Percentiles rank a stretch among this genome's conserved stretches.
Conservation (phyloP, 2,329 filamentous ascomycete species). For the Phaeosphaeriaceae sp. region DNA sequence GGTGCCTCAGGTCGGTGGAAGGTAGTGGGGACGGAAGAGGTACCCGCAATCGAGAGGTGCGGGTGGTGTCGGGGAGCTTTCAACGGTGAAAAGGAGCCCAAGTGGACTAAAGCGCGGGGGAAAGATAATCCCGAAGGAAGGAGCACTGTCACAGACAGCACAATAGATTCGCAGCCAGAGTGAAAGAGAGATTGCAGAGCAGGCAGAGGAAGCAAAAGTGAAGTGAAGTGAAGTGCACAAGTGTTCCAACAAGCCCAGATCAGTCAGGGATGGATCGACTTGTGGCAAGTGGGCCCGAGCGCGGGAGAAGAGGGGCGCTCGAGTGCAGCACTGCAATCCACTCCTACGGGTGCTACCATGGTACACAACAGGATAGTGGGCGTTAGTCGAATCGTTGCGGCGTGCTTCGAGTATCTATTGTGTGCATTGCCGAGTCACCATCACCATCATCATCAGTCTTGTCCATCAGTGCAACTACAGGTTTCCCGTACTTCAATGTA, state of each 20-base stretch:
- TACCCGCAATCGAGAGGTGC: slow-evolving; percentile 17
- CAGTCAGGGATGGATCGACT: slow-evolving; percentile 37
- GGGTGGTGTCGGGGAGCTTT: slow-evolving; percentile 14
- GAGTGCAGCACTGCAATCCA: background rate
- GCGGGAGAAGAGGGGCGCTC: background rate
- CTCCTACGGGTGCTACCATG: no score
- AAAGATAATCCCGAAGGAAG: slow-evolving; percentile 12
- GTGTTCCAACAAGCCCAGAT: slow-evolving; percentile 22
- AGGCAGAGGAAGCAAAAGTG: background rate
- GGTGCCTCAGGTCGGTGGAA: slow-evolving; percentile 1
- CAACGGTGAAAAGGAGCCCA: slow-evolving; percentile 14
- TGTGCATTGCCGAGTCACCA: no score
- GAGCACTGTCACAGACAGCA: slow-evolving; percentile 22
- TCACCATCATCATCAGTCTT: no score
- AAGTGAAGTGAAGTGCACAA: background rate
- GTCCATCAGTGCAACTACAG: no score
- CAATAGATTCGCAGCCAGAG: slow-evolving; percentile 18
- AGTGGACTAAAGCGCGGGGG: slow-evolving; percentile 12
- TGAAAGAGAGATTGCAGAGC: slow-evolving; percentile 19
- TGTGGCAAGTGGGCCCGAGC: background rate
- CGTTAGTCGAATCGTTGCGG: no score
- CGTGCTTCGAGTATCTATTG: no score
- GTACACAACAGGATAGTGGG: no score
- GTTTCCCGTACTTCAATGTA: no score
- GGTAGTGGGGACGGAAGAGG: slow-evolving; percentile 12